phyloP scores from a whole-genome alignment of 768 basidiomycete genomes.

The Crepidotus variabilis region DNA sequence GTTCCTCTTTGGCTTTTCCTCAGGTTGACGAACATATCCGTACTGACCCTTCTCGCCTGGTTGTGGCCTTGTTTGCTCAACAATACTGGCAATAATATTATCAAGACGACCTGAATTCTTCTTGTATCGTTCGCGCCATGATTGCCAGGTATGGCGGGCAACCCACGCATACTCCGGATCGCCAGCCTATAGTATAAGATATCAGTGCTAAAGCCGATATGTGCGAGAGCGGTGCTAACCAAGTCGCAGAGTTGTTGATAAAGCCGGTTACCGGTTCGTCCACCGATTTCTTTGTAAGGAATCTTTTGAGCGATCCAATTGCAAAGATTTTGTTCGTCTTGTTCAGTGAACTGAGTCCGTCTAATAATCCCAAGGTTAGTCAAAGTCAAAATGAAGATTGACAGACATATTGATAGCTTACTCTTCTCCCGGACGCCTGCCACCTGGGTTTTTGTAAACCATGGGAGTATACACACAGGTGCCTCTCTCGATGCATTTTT shows the following conservation, averaged over 20 bases:
- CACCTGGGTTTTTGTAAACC: constrained; percentile 82
- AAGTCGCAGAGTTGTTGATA: constrained; percentile 80
- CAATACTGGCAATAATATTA: constrained; percentile 56
- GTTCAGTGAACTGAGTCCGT: constrained; percentile 72
- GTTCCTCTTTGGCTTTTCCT: constrained; percentile 60
- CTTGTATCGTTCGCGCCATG: constrained; percentile 87
- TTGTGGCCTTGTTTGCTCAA: constrained; percentile 63
- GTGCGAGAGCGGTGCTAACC: constrained; percentile 31
- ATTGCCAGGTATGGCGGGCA: constrained; percentile 82
- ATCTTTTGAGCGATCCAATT: constrained; percentile 81
- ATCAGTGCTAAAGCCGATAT: not conserved
- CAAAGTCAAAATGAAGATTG: not conserved
- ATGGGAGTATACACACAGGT: constrained; percentile 65
- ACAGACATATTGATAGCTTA: constrained; percentile 28
- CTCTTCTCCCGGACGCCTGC: constrained; percentile 80
- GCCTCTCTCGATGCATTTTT: constrained; percentile 74
- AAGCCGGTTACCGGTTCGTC: constrained; percentile 76
- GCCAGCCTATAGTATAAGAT: constrained; percentile 36
- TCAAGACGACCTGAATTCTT: constrained; percentile 74
- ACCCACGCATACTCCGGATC: constrained; percentile 82
- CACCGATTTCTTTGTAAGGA: constrained; percentile 79
- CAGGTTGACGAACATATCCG: constrained; percentile 73
- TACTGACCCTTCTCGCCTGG: constrained; percentile 80
- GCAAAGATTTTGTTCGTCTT: constrained; percentile 73
- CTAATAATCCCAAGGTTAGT: constrained; percentile 29